Evolutionary conservation across 1,284 basidiomycete genomes (phyloP).

Genomic region (Kwoniella shivajii): DNA sequence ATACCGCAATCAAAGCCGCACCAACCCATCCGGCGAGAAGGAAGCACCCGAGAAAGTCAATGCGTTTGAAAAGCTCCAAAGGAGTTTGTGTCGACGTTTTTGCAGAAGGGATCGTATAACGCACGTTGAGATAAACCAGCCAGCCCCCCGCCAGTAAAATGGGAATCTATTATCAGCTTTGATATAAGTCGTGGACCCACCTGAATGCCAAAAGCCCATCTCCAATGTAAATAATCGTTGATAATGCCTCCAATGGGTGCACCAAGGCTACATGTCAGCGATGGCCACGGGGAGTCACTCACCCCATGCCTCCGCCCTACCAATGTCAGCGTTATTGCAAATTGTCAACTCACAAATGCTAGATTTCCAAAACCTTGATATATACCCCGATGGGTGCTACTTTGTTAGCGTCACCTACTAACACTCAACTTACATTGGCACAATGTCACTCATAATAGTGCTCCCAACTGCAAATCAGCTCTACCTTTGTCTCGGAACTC

Average conservation of each 20-base stretch:
- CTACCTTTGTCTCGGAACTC: constrained; percentile 1
- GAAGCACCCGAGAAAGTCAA: constrained; percentile 79
- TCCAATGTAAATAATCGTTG: constrained; percentile 79
- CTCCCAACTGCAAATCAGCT: constrained; percentile 27
- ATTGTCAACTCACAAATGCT: constrained; percentile 50
- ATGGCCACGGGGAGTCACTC: constrained; percentile 35
- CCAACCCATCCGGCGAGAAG: constrained; percentile 76
- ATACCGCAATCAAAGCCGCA: constrained; percentile 72
- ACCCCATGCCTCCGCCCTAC: constrained; percentile 24
- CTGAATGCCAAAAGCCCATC: constrained; percentile 63
- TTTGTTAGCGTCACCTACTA: not conserved
- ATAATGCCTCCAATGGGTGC: constrained; percentile 87
- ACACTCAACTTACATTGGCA: constrained; percentile 68
- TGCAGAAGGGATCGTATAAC: constrained; percentile 34
- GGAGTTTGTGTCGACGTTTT: constrained; percentile 60
- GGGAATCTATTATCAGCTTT: constrained; percentile 62
- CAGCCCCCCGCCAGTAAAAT: constrained; percentile 68
- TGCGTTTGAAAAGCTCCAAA: constrained; percentile 68
- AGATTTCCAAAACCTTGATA: constrained; percentile 89
- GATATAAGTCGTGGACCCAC: constrained; percentile 46
- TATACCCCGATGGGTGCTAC: constrained; percentile 77
- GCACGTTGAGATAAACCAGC: constrained; percentile 72
- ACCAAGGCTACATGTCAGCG: constrained; percentile 59
- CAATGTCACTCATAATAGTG: constrained; percentile 51
- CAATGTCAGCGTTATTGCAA: constrained; percentile 2